These are phyloP conservation scores for Ogataea hybrid DNA, from an alignment of 1,139 yeast genomes.

Conservation along the genomic window DNA sequence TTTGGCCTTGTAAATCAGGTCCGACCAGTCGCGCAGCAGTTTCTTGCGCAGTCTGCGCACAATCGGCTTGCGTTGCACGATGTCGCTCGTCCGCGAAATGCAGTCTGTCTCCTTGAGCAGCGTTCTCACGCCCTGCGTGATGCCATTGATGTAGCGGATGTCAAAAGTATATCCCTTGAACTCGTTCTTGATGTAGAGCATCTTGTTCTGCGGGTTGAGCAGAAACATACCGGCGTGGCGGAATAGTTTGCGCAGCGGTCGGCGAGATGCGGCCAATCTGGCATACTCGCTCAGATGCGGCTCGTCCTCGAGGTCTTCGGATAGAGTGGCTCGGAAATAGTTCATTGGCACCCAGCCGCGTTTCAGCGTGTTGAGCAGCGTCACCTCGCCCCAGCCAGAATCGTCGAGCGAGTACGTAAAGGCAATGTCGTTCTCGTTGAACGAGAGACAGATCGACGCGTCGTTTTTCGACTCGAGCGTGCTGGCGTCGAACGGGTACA, in stretches of 20 bases:
- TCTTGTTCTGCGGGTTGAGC: conserved; percentile 59
- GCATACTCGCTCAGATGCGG: conserved; percentile 22
- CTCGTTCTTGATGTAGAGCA: conserved; percentile 38
- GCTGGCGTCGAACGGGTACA: conserved; percentile 75
- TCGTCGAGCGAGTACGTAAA: conserved; percentile 87
- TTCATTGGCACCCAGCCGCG: conserved; percentile 98
- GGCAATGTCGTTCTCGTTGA: conserved; percentile 76
- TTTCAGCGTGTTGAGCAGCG: conserved; percentile 61
- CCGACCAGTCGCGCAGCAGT: conserved; percentile 87
- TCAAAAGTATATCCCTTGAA: conserved; percentile 44
- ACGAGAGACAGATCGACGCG: conserved; percentile 78
- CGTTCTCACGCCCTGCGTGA: conserved; percentile 82
- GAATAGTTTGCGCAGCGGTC: conserved; percentile 59
- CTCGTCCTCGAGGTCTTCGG: conserved; percentile 24
- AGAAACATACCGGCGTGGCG: conserved; percentile 76
- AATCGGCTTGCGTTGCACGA: conserved; percentile 67
- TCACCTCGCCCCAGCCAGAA: conserved; percentile 98
- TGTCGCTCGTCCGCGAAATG: conserved; percentile 76
- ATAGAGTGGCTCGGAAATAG: conserved; percentile 67
- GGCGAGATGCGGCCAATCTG: conserved; percentile 36
- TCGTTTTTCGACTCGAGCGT: conserved; percentile 65
- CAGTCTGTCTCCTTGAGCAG: conserved; percentile 78
- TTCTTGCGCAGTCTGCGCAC: conserved; percentile 76
- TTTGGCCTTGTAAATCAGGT: conserved; percentile 81
- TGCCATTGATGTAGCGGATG: conserved; percentile 44